phyloP scores from a whole-genome alignment of 805 yeast genomes.

The Candida boidinii region DNA sequence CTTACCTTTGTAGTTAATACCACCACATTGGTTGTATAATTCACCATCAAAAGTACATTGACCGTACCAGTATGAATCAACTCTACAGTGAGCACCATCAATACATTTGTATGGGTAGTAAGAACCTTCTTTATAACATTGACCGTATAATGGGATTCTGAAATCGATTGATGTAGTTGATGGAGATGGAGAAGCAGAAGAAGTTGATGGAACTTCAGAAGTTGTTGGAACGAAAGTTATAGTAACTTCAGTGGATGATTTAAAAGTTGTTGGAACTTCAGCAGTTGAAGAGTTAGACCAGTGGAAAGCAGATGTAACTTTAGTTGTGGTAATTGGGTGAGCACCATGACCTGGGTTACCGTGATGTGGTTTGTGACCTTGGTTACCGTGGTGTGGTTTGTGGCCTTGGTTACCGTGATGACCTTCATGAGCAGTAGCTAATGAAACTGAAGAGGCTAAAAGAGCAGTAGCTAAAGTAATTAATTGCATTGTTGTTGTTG shows the following conservation, averaged over 20 bases:
- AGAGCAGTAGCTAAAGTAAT: too few species aligned
- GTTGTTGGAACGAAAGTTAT: too few species aligned
- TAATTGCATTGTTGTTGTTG: too few species aligned
- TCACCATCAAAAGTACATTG: conserved; percentile 4
- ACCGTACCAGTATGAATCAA: conserved; percentile 5
- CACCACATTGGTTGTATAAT: conserved; percentile 7
- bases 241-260: too few species aligned
- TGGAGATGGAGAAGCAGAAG: neutral
- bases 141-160: conserved; percentile 5
- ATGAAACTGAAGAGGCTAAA: neutral
- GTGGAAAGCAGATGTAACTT: neutral
- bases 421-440: neutral
- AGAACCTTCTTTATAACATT: conserved; percentile 5
- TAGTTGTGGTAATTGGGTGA: neutral
- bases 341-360: neutral
- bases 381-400: neutral
- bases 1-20: conserved; percentile 3
- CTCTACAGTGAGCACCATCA: conserved; percentile 5
- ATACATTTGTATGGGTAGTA: conserved; percentile 4
- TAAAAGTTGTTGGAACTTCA: neutral
- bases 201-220: neutral
- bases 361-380: neutral
- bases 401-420: neutral
- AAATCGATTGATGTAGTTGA: neutral
- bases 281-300: neutral